Evolutionary conservation across 2,329 filamentous ascomycete genomes (phyloP).

Genomic region (Arthrinium puccinioides): DNA sequence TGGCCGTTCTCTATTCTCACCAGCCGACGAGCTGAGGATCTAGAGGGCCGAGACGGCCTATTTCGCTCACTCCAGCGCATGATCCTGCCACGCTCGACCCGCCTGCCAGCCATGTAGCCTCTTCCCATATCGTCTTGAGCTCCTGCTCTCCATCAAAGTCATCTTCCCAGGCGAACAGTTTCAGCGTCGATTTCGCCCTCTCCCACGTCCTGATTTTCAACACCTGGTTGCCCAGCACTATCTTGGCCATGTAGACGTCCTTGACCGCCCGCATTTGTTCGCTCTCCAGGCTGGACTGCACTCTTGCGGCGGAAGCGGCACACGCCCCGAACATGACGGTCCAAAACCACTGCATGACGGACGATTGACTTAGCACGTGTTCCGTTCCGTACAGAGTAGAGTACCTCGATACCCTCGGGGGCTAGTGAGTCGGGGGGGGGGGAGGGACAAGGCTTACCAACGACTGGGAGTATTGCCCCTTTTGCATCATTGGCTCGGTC

Average conservation of each 20-base stretch:
- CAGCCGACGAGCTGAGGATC: conserved; percentile 3
- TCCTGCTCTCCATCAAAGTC: conserved; percentile 32
- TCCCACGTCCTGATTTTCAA: conserved; percentile 31
- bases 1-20: no score
- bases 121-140: conserved; percentile 32
- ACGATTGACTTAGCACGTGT: no score
- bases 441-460: no score
- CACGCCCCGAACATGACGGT: conserved; percentile 38
- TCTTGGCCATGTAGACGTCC: conserved; percentile 32
- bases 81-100: not conserved
- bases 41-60: not conserved
- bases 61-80: not conserved
- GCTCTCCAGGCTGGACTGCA: conserved; percentile 25
- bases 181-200: conserved; percentile 26
- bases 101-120: conserved; percentile 22
- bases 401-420: no score
- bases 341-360: conserved; percentile 42
- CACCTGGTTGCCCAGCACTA: conserved; percentile 29
- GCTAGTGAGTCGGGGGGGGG: no score
- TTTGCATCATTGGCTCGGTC: conserved; percentile 30
- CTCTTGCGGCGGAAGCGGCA: conserved; percentile 28
- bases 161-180: conserved; percentile 31
- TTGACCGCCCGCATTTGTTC: conserved; percentile 29
- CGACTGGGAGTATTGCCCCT: conserved; percentile 32
- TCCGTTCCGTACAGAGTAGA: no score